Percentiles rank a stretch among this genome's conserved stretches.
These are phyloP conservation scores for Ogataea hybrid DNA, from an alignment of 1,139 yeast genomes.

Conservation along the genomic window DNA sequence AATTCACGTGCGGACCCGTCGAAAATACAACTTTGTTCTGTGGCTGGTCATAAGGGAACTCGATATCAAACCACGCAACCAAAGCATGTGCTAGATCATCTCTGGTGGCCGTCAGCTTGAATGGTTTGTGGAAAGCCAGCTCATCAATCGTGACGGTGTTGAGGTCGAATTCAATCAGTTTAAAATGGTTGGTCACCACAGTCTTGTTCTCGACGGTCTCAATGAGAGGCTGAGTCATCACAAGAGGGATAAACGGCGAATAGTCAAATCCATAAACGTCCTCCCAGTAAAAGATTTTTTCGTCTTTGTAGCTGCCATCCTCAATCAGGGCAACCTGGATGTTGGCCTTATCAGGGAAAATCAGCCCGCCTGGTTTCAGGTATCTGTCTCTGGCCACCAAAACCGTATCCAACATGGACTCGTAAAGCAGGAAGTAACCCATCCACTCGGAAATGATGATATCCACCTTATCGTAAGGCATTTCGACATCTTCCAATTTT, in stretches of 20 bases:
- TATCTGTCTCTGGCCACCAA: conserved; percentile 91
- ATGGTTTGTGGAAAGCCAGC: conserved; percentile 67
- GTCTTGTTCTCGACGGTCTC: conserved; percentile 84
- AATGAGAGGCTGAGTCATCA: conserved; percentile 92
- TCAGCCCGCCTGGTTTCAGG: conserved; percentile 69
- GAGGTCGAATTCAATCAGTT: conserved; percentile 80
- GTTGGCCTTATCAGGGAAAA: conserved; percentile 92
- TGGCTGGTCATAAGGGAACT: conserved; percentile 53
- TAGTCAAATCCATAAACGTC: conserved; percentile 97
- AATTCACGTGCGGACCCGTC: conserved; percentile 79
- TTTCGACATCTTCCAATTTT: conserved; percentile 86
- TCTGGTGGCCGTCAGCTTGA: conserved; percentile 69
- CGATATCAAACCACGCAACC: conserved; percentile 94
- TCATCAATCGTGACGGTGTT: conserved; percentile 85
- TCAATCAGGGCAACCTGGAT: conserved; percentile 93
- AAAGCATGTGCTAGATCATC: conserved; percentile 85
- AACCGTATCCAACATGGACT: conserved; percentile 97
- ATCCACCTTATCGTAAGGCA: conserved; percentile 83
- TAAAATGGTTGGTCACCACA: conserved; percentile 67
- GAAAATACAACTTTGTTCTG: conserved; percentile 62
- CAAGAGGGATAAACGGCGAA: conserved; percentile 56
- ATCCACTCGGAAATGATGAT: conserved; percentile 98
- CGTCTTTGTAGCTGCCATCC: conserved; percentile 91
- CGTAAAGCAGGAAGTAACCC: conserved; percentile 96
- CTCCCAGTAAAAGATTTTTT: conserved; percentile 93